Conservation (phyloP, 768 basidiomycete genomes). For the Trametes villosa region DNA sequence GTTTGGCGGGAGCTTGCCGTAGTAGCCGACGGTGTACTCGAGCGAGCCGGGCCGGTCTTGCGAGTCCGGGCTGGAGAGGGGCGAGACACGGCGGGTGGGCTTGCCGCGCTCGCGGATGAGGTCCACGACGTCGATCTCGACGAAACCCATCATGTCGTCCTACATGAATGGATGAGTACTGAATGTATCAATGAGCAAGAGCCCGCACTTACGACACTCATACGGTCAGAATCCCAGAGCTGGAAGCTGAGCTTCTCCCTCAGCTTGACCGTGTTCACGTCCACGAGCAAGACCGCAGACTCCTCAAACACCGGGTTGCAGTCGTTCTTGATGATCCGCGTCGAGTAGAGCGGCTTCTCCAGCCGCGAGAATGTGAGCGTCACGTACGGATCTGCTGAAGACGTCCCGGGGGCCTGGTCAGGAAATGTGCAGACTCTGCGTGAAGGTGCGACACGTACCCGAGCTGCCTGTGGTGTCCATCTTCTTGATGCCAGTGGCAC, state of each 20-base stretch:
- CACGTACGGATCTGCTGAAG: conserved; percentile 52
- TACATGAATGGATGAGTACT: conserved; percentile 2
- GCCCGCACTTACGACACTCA: conserved; percentile 31
- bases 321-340: conserved; percentile 66
- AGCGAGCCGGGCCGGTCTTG: conserved; percentile 42
- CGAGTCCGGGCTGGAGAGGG: conserved; percentile 35
- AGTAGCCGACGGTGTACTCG: conserved; percentile 57
- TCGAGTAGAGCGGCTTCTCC: conserved; percentile 70
- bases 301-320: conserved; percentile 73
- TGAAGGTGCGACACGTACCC: conserved; percentile 27
- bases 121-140: conserved; percentile 43
- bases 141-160: conserved; percentile 55
- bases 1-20: conserved; percentile 46
- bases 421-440: not conserved
- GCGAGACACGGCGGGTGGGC: conserved; percentile 31
- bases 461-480: conserved; percentile 43
- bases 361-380: conserved; percentile 67
- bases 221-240: conserved; percentile 72
- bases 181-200: not conserved
- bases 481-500: conserved; percentile 54
- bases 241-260: conserved; percentile 67
- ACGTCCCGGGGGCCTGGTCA: not conserved
- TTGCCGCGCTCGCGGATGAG: conserved; percentile 34
- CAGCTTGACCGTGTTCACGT: conserved; percentile 66
- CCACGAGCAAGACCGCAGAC: conserved; percentile 63